Percentiles rank a stretch among this genome's conserved stretches.
Conservation (phyloP, 129 eudicot species). For the Pulicaria dysenterica region DNA sequence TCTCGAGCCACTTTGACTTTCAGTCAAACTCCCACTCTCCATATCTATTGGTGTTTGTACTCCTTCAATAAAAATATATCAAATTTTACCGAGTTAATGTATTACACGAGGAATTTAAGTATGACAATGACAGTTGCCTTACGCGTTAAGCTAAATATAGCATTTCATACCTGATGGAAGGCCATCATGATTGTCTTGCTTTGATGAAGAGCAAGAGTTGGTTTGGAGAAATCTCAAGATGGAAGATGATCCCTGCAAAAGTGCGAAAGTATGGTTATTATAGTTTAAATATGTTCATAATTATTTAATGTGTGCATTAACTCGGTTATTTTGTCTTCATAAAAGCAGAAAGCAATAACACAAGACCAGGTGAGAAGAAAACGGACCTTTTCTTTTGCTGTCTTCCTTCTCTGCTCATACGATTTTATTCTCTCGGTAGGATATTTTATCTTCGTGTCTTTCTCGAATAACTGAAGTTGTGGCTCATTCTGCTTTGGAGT, state of each 20-base stretch:
- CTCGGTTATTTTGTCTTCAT: too few relatives aligned
- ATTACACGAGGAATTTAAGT: background rate
- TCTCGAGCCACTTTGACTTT: constrained; percentile 23
- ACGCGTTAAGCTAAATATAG: background rate
- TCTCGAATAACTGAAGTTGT: constrained; percentile 20
- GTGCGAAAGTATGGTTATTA: background rate
- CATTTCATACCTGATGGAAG: constrained; percentile 41
- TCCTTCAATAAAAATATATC: constrained; percentile 28
- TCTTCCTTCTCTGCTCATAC: constrained; percentile 47
- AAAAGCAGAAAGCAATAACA: too few relatives aligned
- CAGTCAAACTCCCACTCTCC: constrained; percentile 25
- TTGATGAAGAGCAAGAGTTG: constrained; percentile 38
- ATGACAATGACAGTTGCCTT: too few relatives aligned
- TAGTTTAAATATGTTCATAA: too few relatives aligned
- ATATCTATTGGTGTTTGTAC: constrained; percentile 26
- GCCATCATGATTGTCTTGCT: too few relatives aligned
- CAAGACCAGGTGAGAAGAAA: background rate
- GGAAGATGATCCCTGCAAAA: constrained; percentile 61
- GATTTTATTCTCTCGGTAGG: constrained; percentile 32
- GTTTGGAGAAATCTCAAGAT: constrained; percentile 63
- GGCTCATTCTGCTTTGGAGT: constrained; percentile 32
- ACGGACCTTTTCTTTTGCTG: constrained; percentile 54
- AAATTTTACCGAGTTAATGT: background rate
- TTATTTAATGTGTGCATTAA: too few relatives aligned
- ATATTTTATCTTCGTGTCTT: constrained; percentile 29